Base-by-base conservation (phyloP, 768 basidiomycete genomes). In the Rubroboletus pulcherrimus region DNA sequence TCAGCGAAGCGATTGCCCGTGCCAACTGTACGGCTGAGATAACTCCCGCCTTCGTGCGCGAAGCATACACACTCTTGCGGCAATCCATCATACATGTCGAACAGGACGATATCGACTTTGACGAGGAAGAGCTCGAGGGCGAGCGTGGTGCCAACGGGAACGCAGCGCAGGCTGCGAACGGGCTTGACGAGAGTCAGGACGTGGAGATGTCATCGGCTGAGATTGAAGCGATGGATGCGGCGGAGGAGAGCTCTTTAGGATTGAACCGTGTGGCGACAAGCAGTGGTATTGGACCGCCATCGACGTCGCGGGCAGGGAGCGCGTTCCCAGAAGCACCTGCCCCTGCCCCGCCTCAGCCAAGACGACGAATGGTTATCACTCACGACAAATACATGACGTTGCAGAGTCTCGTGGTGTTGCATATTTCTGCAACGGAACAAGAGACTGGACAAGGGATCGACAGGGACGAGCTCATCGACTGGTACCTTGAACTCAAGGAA, bases 81-180 rank as follows among this genome's bases (percentile, higher is more conserved):
- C 95, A 97, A 69, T 98, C 97, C 2, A 99, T 99, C 73, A 98
- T 99, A 64, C 97, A 98, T 66, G 95, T 99, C 57, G 97, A 99
- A 68, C 94, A 98, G 70, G 97, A 99, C 67, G 96, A 98, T 64
- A 87, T 99, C 66, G 93, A 97, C 68, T 91, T 98, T 71, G 97
- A 98, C 66, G 92, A 95, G 62, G 93, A 96, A 64, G 93, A 93
- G 55, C 73, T 81, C 2, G 78, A 81, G 51, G 84, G 78, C 19
- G 81, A 82, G 60, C 81, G 78, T 9, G 75, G 64, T n/a, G 71
- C 74, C 30, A 72, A 68, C 4, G 73, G 65, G 34, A 69, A 69
- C 35, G 65, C 69, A 12, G 66, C 71, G 9, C 72, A 68, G 19
- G 63, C 73, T 39, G 72, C 67, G n/a, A 71, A 71, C 21, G 67